Conservation (phyloP, 345 rosid species). For the Rhizophora apiculata region DNA sequence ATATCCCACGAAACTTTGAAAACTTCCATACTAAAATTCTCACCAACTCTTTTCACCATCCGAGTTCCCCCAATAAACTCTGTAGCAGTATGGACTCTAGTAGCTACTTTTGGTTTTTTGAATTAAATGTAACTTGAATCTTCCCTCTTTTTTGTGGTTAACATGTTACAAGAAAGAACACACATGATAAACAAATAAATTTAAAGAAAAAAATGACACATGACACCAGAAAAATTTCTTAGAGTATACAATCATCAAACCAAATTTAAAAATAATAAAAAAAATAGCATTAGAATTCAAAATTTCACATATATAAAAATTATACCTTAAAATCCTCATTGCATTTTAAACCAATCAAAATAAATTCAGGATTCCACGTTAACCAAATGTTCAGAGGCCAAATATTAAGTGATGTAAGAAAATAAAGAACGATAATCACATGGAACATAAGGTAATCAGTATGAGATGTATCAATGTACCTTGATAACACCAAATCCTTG, state of each 20-base stretch:
- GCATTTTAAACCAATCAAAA: not conserved
- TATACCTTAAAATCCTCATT: not conserved
- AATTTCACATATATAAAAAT: not conserved
- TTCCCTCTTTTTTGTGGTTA: not conserved
- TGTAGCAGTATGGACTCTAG: constrained; percentile 14
- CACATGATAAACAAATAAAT: not conserved
- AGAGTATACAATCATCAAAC: not conserved
- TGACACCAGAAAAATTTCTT: not conserved
- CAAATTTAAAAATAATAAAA: not conserved
- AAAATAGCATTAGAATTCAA: not conserved
- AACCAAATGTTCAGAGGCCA: too few relatives aligned
- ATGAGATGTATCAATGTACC: constrained; percentile 1
- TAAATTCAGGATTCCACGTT: not conserved
- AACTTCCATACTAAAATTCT: too few relatives aligned
- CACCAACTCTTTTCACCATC: too few relatives aligned
- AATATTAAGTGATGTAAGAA: not conserved
- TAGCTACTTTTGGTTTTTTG: constrained; percentile 3
- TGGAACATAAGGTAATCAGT: not conserved
- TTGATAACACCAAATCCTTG: constrained; percentile 18
- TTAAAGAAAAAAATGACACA: not conserved
- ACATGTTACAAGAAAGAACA: not conserved
- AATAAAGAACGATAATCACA: not conserved
- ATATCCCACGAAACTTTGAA: too few relatives aligned
- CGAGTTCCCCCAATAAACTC: constrained; percentile 4
- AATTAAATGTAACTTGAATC: constrained; percentile 15